Evolutionary conservation across 768 basidiomycete genomes (phyloP), one percentile per base, ranked within the genome.

Genomic region (Lactarius evosmus): DNA sequence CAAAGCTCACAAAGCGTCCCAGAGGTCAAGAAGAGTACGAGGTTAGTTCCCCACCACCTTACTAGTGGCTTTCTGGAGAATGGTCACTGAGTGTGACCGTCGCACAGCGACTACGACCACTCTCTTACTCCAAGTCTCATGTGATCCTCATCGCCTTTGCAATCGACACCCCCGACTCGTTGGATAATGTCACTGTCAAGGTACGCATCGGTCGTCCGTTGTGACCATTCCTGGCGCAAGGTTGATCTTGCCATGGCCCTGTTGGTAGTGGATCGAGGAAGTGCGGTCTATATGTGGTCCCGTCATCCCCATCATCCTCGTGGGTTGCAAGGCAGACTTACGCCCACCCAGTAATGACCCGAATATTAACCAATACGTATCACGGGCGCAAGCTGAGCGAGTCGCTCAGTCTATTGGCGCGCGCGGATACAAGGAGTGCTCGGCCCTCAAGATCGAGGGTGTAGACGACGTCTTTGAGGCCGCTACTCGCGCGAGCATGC

Each of bases 1-100:
- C 14, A 9, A 40, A 11, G 11, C 57, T 63, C 58, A 58, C 64
- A 33, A 57, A 63, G 66, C 66, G 66, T 69, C 60, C 62, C 73
- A 97, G 95, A 72, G 95, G 96, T 52, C 95, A 98, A 79, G 96
- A 99, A 80, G 96, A 97, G 78, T 98, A 99, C 75, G 96, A 98
- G 81, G 92, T 92, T 63, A 56, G 79, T 71, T 71, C 55, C 7
- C 34, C n/a, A 2, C 19, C 25, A 12, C 30, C 19, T 61, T 29
- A n/a, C n/a, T 11, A 9, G 9, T 54, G n/a, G 2, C 40, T 41
- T n/a, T n/a, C 6, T 49, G 51, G n/a, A 33, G 29, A 55, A 52
- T 22, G 40, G 19, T 36, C 22, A 25, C 57, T 67, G 61, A 69
- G 56, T 62, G 12, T 40, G 14, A 54, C 58, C 22, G n/a, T 49